These are phyloP conservation scores for Silene coronaria DNA, from an alignment of 179 eudicot genomes.

Conservation along the genomic window DNA sequence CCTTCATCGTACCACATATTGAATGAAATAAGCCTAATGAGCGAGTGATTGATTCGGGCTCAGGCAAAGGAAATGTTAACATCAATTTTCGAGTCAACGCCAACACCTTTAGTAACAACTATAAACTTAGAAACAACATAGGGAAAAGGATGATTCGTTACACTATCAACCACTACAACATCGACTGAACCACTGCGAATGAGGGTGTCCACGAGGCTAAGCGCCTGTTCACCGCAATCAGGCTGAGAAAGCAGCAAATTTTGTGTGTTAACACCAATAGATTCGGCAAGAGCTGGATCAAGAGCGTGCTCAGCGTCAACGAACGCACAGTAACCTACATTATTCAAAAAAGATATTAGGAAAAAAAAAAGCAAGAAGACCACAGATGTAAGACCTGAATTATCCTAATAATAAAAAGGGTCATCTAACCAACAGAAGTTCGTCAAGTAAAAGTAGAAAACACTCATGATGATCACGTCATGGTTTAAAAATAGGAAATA, in stretches of 20 bases:
- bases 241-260: conserved; percentile 95
- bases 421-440: too few species aligned
- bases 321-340: conserved; percentile 82
- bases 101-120: background rate
- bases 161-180: conserved; percentile 16
- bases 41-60: background rate
- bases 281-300: conserved; percentile 79
- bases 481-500: too few species aligned
- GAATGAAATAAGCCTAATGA: background rate
- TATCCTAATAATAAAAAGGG: too few species aligned
- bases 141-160: background rate
- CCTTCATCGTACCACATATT: background rate
- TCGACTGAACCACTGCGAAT: conserved; percentile 86
- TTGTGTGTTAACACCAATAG: conserved; percentile 80
- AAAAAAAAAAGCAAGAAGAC: background rate
- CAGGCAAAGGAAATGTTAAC: background rate
- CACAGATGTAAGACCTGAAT: background rate
- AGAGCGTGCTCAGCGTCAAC: conserved; percentile 98
- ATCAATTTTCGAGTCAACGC: background rate
- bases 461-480: too few species aligned
- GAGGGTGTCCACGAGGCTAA: conserved; percentile 87
- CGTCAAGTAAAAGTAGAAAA: too few species aligned
- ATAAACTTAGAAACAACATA: background rate
- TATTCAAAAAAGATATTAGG: background rate
- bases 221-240: conserved; percentile 98